Percentiles rank a stretch among this genome's conserved stretches.
phyloP scores from a whole-genome alignment of 176 grass and related monocot species.

The Juncus effusus region DNA sequence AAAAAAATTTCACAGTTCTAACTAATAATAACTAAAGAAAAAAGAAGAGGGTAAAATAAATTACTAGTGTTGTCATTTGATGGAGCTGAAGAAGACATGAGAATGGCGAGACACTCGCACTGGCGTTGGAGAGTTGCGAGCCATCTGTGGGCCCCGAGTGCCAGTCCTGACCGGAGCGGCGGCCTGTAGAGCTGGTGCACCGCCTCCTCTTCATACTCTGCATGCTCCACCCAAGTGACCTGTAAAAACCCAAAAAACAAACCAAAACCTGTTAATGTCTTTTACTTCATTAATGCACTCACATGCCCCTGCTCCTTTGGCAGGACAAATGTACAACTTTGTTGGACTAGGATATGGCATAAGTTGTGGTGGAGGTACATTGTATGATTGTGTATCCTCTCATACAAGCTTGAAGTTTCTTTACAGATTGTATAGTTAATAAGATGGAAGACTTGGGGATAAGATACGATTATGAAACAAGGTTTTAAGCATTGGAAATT shows the following conservation, averaged over 20 bases:
- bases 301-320: conserved; percentile 40
- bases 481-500: too few species aligned
- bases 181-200: conserved; percentile 68
- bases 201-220: conserved; percentile 69
- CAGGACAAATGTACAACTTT: not conserved
- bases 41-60: not conserved
- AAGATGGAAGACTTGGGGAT: too few species aligned
- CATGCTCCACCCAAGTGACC: conserved; percentile 96
- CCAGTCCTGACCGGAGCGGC: conserved; percentile 61
- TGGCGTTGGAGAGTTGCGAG: conserved; percentile 73
- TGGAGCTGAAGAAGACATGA: conserved; percentile 56
- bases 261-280: conserved; percentile 24
- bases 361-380: too few species aligned
- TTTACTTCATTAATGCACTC: conserved; percentile 51
- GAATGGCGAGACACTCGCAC: conserved; percentile 62
- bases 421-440: too few species aligned
- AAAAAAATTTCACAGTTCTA: not conserved
- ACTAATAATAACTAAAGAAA: not conserved
- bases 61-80: conserved; percentile 13
- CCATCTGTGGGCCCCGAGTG: conserved; percentile 81
- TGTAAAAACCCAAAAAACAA: conserved; percentile 30
- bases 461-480: too few species aligned
- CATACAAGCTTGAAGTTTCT: too few species aligned
- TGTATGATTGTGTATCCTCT: too few species aligned
- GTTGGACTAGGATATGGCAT: too few species aligned